Conservation (phyloP, 2,329 filamentous ascomycete species). For the Penicillium aurantiogriseum region DNA sequence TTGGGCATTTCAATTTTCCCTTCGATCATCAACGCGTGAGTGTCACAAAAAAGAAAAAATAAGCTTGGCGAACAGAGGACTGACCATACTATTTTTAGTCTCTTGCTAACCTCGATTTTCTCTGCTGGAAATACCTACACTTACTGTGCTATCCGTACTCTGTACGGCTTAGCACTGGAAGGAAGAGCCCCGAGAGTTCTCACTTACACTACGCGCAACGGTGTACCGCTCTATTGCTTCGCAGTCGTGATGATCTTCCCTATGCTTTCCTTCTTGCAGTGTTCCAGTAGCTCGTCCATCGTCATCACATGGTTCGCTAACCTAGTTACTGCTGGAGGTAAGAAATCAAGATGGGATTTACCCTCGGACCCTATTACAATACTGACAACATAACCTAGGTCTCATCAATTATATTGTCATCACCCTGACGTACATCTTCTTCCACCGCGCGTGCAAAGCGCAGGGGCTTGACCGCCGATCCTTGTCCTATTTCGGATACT, state of each 20-base stretch:
- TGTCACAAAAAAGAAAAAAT: background rate
- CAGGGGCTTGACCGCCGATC: slow-evolving; percentile 53
- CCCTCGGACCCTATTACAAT: background rate
- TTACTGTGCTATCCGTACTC: slow-evolving; percentile 53
- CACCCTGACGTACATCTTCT: slow-evolving; percentile 58
- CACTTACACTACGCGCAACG: slow-evolving; percentile 58
- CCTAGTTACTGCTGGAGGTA: slow-evolving; percentile 57
- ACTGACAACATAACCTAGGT: slow-evolving; percentile 13
- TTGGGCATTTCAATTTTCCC: slow-evolving; percentile 55
- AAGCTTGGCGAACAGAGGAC: no score
- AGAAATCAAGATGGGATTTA: background rate
- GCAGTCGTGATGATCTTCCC: slow-evolving; percentile 54
- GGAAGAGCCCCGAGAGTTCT: slow-evolving; percentile 56
- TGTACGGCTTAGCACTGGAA: slow-evolving; percentile 55
- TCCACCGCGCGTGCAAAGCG: slow-evolving; percentile 54
- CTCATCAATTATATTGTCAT: slow-evolving; percentile 63
- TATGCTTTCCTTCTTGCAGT: slow-evolving; percentile 54
- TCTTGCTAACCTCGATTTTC: slow-evolving; percentile 55
- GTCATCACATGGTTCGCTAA: slow-evolving; percentile 57
- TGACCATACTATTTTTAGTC: slow-evolving; percentile 1
- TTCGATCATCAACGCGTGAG: slow-evolving; percentile 56
- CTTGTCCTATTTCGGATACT: slow-evolving; percentile 58
- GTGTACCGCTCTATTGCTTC: slow-evolving; percentile 62
- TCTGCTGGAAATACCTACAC: slow-evolving; percentile 57
- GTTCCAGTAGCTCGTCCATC: slow-evolving; percentile 49